phyloP scores from a whole-genome alignment of 768 basidiomycete species.

The Gymnopilus junonius region DNA sequence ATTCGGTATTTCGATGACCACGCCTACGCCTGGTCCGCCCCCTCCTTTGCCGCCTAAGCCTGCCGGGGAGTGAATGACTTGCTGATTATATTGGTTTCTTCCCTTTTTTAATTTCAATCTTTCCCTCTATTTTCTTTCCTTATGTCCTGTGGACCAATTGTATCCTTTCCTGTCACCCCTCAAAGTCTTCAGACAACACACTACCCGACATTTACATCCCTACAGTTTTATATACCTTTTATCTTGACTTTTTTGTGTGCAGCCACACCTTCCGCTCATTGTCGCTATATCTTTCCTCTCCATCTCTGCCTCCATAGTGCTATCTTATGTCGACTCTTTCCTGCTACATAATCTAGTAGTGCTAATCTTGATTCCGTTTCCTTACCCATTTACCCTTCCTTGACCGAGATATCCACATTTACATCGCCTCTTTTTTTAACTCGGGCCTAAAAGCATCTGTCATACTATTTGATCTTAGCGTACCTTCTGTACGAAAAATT shows the following conservation, averaged over 20 bases:
- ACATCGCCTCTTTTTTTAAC: not conserved
- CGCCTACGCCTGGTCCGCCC: slow-evolving; percentile 35
- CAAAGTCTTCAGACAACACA: not conserved
- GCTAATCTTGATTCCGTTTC: not conserved
- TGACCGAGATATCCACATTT: not conserved
- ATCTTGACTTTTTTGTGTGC: not conserved
- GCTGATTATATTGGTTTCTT: not conserved
- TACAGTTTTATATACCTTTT: not conserved
- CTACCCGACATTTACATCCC: not conserved
- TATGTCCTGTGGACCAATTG: not conserved
- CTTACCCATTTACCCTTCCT: not conserved
- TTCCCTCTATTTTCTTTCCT: not conserved
- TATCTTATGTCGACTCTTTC: not conserved
- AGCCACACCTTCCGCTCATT: not conserved
- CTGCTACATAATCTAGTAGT: not conserved
- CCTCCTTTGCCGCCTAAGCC: slow-evolving; percentile 37
- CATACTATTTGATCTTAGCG: not conserved
- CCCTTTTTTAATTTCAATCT: not conserved
- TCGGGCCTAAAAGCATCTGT: not conserved
- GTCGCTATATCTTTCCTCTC: not conserved
- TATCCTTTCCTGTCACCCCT: not conserved
- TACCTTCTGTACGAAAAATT: not conserved
- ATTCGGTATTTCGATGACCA: slow-evolving; percentile 31
- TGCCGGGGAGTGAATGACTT: not conserved
- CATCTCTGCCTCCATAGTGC: not conserved